Conservation (phyloP, 345 rosid species). For the Eucalyptus leucophloia region DNA sequence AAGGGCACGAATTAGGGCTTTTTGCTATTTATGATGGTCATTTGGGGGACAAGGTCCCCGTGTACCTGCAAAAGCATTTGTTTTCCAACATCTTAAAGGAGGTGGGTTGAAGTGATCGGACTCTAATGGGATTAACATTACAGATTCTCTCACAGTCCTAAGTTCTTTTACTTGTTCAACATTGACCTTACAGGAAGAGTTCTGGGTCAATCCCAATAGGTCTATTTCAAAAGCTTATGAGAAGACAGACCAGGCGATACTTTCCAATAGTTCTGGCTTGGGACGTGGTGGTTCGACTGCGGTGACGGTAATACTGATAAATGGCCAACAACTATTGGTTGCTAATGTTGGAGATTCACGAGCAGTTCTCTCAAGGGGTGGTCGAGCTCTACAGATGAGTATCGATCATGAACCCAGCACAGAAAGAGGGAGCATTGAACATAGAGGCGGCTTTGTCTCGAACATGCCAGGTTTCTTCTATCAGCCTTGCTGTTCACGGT, state of each 20-base stretch:
- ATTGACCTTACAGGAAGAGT: constrained; percentile 27
- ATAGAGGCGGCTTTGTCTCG: constrained; percentile 61
- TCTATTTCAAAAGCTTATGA: constrained; percentile 46
- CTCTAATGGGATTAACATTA: not conserved
- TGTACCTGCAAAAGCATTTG: constrained; percentile 54
- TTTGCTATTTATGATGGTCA: constrained; percentile 73
- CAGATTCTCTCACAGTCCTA: not conserved
- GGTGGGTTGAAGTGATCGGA: not conserved
- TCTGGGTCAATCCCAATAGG: constrained; percentile 23
- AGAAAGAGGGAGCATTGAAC: constrained; percentile 48
- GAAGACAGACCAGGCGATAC: constrained; percentile 51
- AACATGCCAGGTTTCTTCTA: constrained; percentile 57
- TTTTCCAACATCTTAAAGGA: constrained; percentile 54
- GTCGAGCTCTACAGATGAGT: constrained; percentile 50
- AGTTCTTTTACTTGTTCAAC: not conserved
- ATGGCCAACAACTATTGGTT: constrained; percentile 38
- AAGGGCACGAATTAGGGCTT: constrained; percentile 48
- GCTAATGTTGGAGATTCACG: constrained; percentile 77
- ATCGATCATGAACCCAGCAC: constrained; percentile 59
- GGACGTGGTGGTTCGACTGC: constrained; percentile 76
- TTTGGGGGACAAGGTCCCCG: constrained; percentile 61
- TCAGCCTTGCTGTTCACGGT: not conserved
- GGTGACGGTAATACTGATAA: constrained; percentile 56
- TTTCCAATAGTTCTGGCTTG: constrained; percentile 39
- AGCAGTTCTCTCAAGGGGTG: constrained; percentile 46